phyloP scores from a whole-genome alignment of 1,284 basidiomycete genomes.

The Cryptococcus sp. region DNA sequence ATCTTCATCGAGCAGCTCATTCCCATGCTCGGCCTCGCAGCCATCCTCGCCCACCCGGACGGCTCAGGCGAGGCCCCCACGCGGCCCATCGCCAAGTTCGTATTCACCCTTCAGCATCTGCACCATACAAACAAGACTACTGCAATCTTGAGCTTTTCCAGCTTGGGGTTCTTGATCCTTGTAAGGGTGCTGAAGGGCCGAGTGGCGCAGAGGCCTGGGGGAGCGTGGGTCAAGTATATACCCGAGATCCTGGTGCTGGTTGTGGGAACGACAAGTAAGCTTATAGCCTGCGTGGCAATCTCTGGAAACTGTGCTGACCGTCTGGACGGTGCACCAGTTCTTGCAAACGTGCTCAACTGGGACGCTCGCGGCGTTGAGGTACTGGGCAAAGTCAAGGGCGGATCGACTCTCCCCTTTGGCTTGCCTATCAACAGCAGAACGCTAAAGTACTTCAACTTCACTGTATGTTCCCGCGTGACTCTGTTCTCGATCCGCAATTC shows the following conservation, averaged over 20 bases:
- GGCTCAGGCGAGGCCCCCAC: constrained; percentile 52
- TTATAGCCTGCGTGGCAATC: neutral
- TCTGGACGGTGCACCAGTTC: constrained; percentile 53
- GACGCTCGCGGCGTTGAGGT: constrained; percentile 73
- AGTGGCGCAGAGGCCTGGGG: constrained; percentile 48
- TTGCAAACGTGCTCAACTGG: constrained; percentile 71
- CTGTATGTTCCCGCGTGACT: constrained; percentile 42
- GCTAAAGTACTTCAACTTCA: constrained; percentile 64
- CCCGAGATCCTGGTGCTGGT: constrained; percentile 81
- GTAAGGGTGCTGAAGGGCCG: constrained; percentile 55
- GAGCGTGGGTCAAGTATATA: constrained; percentile 67
- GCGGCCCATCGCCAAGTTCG: constrained; percentile 65
- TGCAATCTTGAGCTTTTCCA: constrained; percentile 65
- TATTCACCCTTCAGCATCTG: constrained; percentile 69
- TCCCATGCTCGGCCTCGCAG: constrained; percentile 62
- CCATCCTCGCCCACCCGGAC: constrained; percentile 60
- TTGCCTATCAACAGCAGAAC: constrained; percentile 64
- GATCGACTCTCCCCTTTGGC: constrained; percentile 57
- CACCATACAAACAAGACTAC: constrained; percentile 64
- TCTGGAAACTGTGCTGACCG: neutral
- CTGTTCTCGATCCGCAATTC: neutral
- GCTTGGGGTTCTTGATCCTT: constrained; percentile 63
- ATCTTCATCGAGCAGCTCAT: constrained; percentile 62
- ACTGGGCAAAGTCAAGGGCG: constrained; percentile 69
- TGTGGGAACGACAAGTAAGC: constrained; percentile 70